A percentile compares a stretch with the other conserved stretches of the same genome.
These are phyloP conservation scores for Phytophthora megakarya DNA, from an alignment of 352 stramenopile genomes.

Conservation along the genomic window DNA sequence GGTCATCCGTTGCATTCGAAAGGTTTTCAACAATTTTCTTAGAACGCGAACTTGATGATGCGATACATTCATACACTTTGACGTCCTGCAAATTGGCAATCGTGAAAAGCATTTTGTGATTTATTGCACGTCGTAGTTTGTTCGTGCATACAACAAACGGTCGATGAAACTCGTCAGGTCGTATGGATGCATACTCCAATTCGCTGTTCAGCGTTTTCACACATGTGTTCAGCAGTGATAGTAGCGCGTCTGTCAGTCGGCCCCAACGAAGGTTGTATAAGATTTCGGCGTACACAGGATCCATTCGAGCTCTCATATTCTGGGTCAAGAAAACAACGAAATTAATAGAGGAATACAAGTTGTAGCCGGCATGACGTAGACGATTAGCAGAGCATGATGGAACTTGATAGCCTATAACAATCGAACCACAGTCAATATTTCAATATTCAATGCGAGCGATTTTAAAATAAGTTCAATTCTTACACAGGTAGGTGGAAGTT, in stretches of 20 bases:
- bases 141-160: slow-evolving; percentile 22
- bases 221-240: too few relatives aligned
- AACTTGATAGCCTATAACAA: neutral
- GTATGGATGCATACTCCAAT: too few relatives aligned
- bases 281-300: neutral
- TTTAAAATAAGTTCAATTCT: neutral
- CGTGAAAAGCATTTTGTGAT: slow-evolving; percentile 13
- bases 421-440: neutral
- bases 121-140: slow-evolving; percentile 18
- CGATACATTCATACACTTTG: slow-evolving; percentile 8
- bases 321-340: neutral
- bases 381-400: neutral
- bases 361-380: neutral
- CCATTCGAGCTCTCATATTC: neutral
- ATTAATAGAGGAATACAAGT: neutral
- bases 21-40: slow-evolving; percentile 1
- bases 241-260: too few relatives aligned
- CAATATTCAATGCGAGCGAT: neutral
- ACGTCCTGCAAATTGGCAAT: neutral
- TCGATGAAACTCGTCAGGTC: too few relatives aligned
- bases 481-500: neutral
- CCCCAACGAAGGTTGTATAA: neutral
- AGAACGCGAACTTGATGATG: neutral
- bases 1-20: slow-evolving; percentile 12
- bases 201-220: too few relatives aligned